Evolutionary conservation across 768 basidiomycete species (phyloP).

Genomic region (Mycena epipterygia): DNA sequence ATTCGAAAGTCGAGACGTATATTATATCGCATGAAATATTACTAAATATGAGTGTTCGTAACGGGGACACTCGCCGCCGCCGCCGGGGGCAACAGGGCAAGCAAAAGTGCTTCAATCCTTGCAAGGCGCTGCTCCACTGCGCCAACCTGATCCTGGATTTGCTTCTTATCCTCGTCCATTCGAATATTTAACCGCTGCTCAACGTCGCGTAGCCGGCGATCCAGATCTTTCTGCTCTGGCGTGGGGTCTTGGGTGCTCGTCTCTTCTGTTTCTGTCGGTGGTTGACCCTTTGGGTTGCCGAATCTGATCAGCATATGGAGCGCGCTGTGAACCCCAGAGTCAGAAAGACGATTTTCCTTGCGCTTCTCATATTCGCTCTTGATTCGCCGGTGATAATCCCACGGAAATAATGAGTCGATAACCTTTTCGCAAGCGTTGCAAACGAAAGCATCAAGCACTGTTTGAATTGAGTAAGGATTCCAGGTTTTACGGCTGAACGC

Average conservation of each 20-base stretch:
- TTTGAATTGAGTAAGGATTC: background rate
- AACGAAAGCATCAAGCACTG: slow-evolving; percentile 14
- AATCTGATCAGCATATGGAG: slow-evolving; percentile 11
- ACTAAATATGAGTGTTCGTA: no score
- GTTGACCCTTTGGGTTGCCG: background rate
- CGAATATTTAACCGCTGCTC: no score
- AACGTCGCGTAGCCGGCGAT: background rate
- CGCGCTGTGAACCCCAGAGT: background rate
- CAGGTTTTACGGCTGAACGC: background rate
- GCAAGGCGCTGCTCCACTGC: slow-evolving; percentile 12
- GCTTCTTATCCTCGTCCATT: background rate
- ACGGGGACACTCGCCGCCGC: no score
- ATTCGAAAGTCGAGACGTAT: no score
- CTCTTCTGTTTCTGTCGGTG: background rate
- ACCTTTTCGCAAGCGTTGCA: background rate
- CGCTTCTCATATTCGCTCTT: background rate
- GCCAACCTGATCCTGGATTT: background rate
- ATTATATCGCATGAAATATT: no score
- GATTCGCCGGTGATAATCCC: slow-evolving; percentile 8
- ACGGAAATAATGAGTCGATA: background rate
- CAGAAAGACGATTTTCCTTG: background rate
- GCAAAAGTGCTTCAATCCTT: slow-evolving; percentile 11
- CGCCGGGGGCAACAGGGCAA: background rate
- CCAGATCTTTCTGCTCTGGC: background rate
- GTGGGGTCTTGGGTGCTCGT: background rate